phyloP scores from a whole-genome alignment of 768 basidiomycete genomes.

The Brasilioporus rufonigricans region DNA sequence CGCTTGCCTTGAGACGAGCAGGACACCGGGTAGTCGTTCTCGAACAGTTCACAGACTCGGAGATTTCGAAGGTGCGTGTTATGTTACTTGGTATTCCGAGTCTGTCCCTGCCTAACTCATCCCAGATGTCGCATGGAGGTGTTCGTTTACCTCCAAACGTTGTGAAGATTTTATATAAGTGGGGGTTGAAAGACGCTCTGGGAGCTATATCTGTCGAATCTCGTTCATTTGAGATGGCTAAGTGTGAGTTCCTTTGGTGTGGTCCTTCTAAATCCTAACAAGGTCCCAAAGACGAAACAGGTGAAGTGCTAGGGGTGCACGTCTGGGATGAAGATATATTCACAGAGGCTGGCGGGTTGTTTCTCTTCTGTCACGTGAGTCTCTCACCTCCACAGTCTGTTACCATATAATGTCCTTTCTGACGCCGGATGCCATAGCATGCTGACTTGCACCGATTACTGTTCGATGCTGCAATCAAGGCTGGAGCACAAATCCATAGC shows the following conservation, averaged over 20 bases:
- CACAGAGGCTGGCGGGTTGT: conserved; percentile 47
- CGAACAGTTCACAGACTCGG: conserved; percentile 45
- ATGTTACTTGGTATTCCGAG: background rate
- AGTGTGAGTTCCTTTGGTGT: conserved; percentile 21
- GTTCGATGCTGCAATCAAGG: conserved; percentile 42
- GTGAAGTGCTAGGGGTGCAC: conserved; percentile 43
- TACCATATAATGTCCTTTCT: background rate
- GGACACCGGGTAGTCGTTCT: conserved; percentile 62
- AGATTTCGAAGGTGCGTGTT: conserved; percentile 32
- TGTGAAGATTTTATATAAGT: conserved; percentile 52
- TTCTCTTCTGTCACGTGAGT: conserved; percentile 48
- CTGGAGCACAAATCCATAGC: conserved; percentile 48
- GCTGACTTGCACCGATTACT: conserved; percentile 50
- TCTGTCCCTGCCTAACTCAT: background rate
- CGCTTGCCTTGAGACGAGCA: conserved; percentile 50
- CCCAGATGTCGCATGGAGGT: conserved; percentile 36
- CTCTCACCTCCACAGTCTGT: background rate
- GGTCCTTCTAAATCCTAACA: background rate
- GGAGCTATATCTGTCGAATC: conserved; percentile 31
- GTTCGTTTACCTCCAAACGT: conserved; percentile 57
- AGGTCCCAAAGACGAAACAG: conserved; percentile 41
- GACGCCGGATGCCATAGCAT: conserved; percentile 37
- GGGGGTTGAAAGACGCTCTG: conserved; percentile 50
- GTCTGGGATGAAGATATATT: conserved; percentile 48
- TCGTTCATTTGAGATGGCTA: conserved; percentile 22